A percentile compares a stretch with the other conserved stretches of the same genome.
phyloP scores from a whole-genome alignment of 768 basidiomycete species.

The Trametes villosa region DNA sequence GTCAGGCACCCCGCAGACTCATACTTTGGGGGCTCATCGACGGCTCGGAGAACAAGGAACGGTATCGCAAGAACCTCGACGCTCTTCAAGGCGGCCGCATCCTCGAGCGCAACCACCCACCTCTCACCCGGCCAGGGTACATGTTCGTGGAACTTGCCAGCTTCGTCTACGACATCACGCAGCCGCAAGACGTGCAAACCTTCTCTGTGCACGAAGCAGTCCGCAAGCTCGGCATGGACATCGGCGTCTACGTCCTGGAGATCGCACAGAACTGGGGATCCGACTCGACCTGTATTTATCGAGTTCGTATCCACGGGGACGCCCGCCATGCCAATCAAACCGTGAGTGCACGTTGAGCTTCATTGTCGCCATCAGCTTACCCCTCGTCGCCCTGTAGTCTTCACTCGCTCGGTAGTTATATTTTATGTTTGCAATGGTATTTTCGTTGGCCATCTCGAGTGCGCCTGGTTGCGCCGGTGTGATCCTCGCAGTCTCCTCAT shows the following conservation, averaged over 20 bases:
- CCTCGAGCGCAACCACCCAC: background rate
- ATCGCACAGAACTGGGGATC: conserved; percentile 2
- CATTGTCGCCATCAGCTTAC: background rate
- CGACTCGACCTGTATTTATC: background rate
- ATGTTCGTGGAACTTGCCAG: background rate
- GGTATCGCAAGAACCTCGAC: background rate
- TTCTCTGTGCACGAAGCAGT: background rate
- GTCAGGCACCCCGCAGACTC: background rate
- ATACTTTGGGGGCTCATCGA: conserved; percentile 3
- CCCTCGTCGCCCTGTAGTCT: background rate
- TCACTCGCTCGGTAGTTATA: too few relatives aligned
- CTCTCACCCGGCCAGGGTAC: background rate
- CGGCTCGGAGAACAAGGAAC: background rate
- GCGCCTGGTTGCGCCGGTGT: too few relatives aligned
- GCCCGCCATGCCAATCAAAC: background rate
- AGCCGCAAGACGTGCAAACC: background rate
- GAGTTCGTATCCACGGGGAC: conserved; percentile 3
- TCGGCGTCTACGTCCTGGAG: conserved; percentile 5
- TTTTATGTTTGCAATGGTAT: too few relatives aligned
- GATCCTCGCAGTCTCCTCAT: background rate
- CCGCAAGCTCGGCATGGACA: background rate
- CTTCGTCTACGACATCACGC: conserved; percentile 1
- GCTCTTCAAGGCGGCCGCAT: background rate
- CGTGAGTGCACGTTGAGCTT: background rate
- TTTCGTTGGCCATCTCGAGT: too few relatives aligned